phyloP scores from a whole-genome alignment of 768 basidiomycete genomes.

The Boletus rubropictus region DNA sequence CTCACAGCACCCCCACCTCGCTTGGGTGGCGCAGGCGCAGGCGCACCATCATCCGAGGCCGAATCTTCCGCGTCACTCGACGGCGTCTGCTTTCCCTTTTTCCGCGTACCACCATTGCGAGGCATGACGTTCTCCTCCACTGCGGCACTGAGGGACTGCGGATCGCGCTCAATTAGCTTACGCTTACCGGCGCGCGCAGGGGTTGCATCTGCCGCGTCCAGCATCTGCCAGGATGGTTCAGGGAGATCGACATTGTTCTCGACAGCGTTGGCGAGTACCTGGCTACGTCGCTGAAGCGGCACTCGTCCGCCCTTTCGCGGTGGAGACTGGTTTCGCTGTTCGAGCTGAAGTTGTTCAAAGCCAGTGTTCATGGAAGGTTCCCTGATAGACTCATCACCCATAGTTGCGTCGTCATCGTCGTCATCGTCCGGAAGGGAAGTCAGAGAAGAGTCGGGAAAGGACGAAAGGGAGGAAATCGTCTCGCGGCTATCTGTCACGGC shows the following conservation, averaged over 20 bases:
- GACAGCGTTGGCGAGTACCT: slow-evolving; percentile 42
- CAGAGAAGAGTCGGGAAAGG: slow-evolving; percentile 15
- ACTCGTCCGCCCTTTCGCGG: slow-evolving; percentile 13
- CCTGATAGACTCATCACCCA: slow-evolving; percentile 9
- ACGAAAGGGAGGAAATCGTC: slow-evolving; percentile 8
- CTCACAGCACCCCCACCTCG: slow-evolving; percentile 15
- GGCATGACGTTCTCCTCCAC: slow-evolving; percentile 10
- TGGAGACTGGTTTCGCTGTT: slow-evolving; percentile 12
- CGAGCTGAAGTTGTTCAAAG: slow-evolving; percentile 32
- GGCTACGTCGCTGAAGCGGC: slow-evolving; percentile 43
- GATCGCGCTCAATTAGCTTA: slow-evolving; percentile 29
- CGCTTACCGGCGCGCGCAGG: slow-evolving; percentile 33
- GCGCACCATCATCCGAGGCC: slow-evolving; percentile 8
- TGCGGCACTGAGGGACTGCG: slow-evolving; percentile 25
- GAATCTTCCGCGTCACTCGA: slow-evolving; percentile 17
- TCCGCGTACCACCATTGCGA: slow-evolving; percentile 13
- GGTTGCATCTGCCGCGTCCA: slow-evolving; percentile 26
- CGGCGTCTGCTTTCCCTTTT: slow-evolving; percentile 20
- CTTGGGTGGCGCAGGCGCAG: slow-evolving; percentile 7
- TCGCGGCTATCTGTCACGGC: neutral
- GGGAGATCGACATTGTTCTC: slow-evolving; percentile 37
- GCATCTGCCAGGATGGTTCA: slow-evolving; percentile 57
- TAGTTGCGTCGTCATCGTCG: slow-evolving; percentile 17
- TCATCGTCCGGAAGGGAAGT: slow-evolving; percentile 22
- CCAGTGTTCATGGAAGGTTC: slow-evolving; percentile 29